Base-by-base conservation (phyloP, 1,284 basidiomycete species). In the Puccinia coronata region DNA sequence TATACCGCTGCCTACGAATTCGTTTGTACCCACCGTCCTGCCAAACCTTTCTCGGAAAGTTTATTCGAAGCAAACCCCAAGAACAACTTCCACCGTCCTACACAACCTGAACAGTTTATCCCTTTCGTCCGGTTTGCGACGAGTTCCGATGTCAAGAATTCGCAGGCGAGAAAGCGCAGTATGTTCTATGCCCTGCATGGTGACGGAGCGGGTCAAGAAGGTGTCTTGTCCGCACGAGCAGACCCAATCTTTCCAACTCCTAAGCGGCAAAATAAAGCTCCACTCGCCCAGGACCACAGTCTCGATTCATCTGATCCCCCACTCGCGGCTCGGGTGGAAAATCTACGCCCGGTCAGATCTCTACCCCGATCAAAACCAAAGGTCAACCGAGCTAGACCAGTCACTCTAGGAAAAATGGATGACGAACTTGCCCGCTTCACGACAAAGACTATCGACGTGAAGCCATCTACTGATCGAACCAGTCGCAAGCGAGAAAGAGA, bases 101-200 rank as follows among this genome's bases (percentile, higher is more conserved):
- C 65, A 36, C 47, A 28, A 25, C 77, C 65, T 39, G 77, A 71
- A 47, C 65, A 80, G 53, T 47, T 70, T 34, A 69, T 80, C 34
- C 77, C 77, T n/a, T 80, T 80, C 31, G 47, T 80, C 65, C 49
- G 77, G 31, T 71, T 80, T 28, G 77, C 77, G 34, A 70, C 69
- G 2, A 61, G 11, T 25, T 8, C 31, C 36, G 77, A 80, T 39
- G 41, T 71, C 51, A 80, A 80, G 49, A 36, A 55, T 25, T 39
- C 36, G 67, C 20, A 41, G 8, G 47, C 77, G 18, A 34, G 69
- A 61, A 39, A 70, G 36, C 67, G 49, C 16, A 80, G 77, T 51
- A 43, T 80, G 67, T 80, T 80, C 43, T 80, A 80, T 71, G 67
- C 65, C 47, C 31, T 80, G 1, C 18, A 80, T 49, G 77, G 77